These are phyloP conservation scores for Candida orba DNA, from an alignment of 805 yeast genomes.

Conservation along the genomic window DNA sequence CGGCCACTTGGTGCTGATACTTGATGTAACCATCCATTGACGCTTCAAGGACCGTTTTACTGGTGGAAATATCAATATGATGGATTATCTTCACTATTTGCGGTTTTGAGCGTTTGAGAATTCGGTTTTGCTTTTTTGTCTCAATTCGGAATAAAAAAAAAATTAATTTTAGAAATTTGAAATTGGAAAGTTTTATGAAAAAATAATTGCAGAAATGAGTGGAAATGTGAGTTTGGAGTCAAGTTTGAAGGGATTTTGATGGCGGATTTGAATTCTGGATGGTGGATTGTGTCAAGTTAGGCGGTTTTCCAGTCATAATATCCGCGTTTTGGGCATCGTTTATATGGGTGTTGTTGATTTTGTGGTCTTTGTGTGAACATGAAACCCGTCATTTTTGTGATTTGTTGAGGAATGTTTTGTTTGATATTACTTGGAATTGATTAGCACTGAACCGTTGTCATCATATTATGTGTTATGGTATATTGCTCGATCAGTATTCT, in stretches of 20 bases:
- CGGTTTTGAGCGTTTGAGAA: background rate
- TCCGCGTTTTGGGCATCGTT: background rate
- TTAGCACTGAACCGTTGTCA: too few relatives aligned
- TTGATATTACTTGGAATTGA: too few relatives aligned
- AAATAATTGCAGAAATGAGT: background rate
- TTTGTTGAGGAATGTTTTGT: too few relatives aligned
- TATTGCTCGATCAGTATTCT: too few relatives aligned
- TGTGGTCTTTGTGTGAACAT: background rate
- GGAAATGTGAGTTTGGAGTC: slow-evolving; percentile 2
- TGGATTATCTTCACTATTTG: background rate
- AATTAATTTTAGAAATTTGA: background rate
- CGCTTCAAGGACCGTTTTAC: background rate
- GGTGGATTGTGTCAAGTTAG: too few relatives aligned
- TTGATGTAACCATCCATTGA: slow-evolving; percentile 6
- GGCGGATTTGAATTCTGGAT: background rate
- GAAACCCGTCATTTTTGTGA: too few relatives aligned
- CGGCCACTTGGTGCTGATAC: slow-evolving; percentile 72
- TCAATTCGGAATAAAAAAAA: background rate
- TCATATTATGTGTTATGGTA: too few relatives aligned
- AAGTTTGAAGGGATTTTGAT: background rate
- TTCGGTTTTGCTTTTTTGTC: background rate
- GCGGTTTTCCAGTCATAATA: background rate
- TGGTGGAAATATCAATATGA: background rate
- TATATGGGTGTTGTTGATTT: background rate
- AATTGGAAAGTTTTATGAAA: background rate